Percentiles rank a stretch among this genome's conserved stretches.
These are phyloP conservation scores for Berberis thunbergii DNA, from an alignment of 164 flowering plant species.

Conservation along the genomic window DNA sequence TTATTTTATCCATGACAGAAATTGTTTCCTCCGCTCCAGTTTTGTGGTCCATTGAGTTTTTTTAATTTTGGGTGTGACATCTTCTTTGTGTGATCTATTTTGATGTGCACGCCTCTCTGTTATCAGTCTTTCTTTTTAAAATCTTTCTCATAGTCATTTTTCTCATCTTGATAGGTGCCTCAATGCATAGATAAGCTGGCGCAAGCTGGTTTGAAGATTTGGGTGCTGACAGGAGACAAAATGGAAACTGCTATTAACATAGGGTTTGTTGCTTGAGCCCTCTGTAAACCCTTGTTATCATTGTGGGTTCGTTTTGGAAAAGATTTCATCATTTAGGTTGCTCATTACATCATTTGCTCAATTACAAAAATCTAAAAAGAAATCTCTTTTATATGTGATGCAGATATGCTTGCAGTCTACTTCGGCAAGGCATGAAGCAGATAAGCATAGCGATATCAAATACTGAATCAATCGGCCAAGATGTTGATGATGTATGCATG, in stretches of 20 bases:
- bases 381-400: slow-evolving; percentile 6
- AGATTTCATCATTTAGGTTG: neutral
- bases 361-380: neutral
- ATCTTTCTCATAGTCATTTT: no score
- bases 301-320: neutral
- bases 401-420: slow-evolving; percentile 92
- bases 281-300: neutral
- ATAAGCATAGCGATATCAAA: slow-evolving; percentile 47
- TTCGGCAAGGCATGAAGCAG: slow-evolving; percentile 95
- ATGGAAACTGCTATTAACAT: slow-evolving; percentile 62
- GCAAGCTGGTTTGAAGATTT: slow-evolving; percentile 62
- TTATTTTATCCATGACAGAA: no score
- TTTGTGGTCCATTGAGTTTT: no score
- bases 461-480: slow-evolving; percentile 20
- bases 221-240: slow-evolving; percentile 65
- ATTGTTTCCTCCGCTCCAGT: no score
- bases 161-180: slow-evolving; percentile 30
- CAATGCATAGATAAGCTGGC: slow-evolving; percentile 63
- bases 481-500: slow-evolving; percentile 43
- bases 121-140: no score
- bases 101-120: no score
- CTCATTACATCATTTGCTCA: neutral
- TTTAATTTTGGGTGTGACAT: no score
- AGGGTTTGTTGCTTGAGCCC: slow-evolving; percentile 25
- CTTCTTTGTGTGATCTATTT: no score